A percentile compares a stretch with the other conserved stretches of the same genome.
phyloP scores from a whole-genome alignment of 805 yeast species.

The Dipodascus albidus region DNA sequence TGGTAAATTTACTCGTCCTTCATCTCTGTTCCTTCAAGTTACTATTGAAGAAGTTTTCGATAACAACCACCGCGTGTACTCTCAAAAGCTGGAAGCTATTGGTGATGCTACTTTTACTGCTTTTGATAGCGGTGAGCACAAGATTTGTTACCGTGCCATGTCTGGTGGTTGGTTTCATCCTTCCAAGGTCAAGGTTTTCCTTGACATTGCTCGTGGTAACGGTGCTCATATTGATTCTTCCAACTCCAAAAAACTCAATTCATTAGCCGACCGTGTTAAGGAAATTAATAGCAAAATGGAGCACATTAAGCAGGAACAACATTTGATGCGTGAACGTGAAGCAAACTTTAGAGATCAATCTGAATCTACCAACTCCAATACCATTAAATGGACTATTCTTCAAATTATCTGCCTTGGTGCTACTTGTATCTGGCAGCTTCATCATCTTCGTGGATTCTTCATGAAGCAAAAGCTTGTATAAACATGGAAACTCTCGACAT shows the following conservation, averaged over 20 bases:
- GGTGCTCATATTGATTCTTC: constrained; percentile 52
- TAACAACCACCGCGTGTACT: constrained; percentile 64
- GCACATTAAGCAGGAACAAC: constrained; percentile 55
- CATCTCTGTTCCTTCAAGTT: constrained; percentile 44
- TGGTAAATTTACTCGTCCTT: constrained; percentile 41
- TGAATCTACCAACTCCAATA: constrained; percentile 64
- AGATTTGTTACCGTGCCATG: constrained; percentile 60
- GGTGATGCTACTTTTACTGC: constrained; percentile 78
- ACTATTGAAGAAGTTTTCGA: constrained; percentile 79
- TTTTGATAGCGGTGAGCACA: constrained; percentile 74
- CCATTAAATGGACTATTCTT: constrained; percentile 59
- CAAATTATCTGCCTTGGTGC: constrained; percentile 57
- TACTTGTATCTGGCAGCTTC: constrained; percentile 67
- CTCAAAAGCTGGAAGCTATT: constrained; percentile 46
- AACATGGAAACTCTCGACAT: not conserved
- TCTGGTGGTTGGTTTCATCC: constrained; percentile 52
- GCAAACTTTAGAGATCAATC: constrained; percentile 65
- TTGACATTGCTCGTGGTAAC: constrained; percentile 64
- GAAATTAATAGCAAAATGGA: constrained; percentile 46
- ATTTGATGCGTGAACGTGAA: constrained; percentile 52
- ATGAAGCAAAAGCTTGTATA: constrained; percentile 77
- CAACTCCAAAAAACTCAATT: constrained; percentile 40
- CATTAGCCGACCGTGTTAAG: constrained; percentile 44
- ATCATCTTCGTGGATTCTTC: constrained; percentile 69
- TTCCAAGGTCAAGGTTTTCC: constrained; percentile 50